These are phyloP conservation scores for Debaryomycetaceae sp. DNA, from an alignment of 1,139 yeast species.

Conservation along the genomic window DNA sequence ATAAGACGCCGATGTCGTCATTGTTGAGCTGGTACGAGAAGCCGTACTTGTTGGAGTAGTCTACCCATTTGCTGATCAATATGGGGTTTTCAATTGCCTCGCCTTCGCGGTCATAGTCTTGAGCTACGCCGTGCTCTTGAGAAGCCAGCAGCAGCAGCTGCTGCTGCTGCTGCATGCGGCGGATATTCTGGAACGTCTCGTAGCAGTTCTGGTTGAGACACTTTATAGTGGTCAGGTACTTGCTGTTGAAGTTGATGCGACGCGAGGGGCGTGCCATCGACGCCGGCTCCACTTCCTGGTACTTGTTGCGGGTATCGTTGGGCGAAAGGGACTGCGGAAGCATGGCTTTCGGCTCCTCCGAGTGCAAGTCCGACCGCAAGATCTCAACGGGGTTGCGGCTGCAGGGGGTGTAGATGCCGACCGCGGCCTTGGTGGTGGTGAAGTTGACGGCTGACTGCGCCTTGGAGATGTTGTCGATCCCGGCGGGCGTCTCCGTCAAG, in stretches of 20 bases:
- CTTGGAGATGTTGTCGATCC: slow-evolving; percentile 41
- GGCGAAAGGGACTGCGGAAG: slow-evolving; percentile 89
- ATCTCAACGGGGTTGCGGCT: slow-evolving; percentile 58
- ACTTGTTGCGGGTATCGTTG: slow-evolving; percentile 80
- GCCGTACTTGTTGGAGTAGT: slow-evolving; percentile 92
- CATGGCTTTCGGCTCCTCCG: slow-evolving; percentile 58
- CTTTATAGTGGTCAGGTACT: slow-evolving; percentile 28
- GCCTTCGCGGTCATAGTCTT: no score
- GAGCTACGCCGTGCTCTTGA: no score
- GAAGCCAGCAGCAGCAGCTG: no score
- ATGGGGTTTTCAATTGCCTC: slow-evolving; percentile 49
- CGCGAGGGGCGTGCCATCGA: slow-evolving; percentile 27
- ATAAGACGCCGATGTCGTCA: slow-evolving; percentile 85
- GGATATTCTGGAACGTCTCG: slow-evolving; percentile 33
- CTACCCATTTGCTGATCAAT: slow-evolving; percentile 93
- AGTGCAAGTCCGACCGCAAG: slow-evolving; percentile 57
- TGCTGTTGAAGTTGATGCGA: slow-evolving; percentile 32
- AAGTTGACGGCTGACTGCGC: slow-evolving; percentile 65
- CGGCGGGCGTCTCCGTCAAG: slow-evolving; percentile 47
- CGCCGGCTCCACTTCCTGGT: slow-evolving; percentile 55
- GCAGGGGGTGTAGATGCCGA: slow-evolving; percentile 51
- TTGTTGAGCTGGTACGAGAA: slow-evolving; percentile 87
- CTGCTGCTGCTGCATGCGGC: slow-evolving; percentile 25
- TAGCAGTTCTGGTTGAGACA: slow-evolving; percentile 28
- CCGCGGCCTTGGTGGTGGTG: slow-evolving; percentile 49